Evolutionary conservation across 352 stramenopile genomes (phyloP), one percentile per base, ranked within the genome.

Genomic region (Globisporangium radiosum): DNA sequence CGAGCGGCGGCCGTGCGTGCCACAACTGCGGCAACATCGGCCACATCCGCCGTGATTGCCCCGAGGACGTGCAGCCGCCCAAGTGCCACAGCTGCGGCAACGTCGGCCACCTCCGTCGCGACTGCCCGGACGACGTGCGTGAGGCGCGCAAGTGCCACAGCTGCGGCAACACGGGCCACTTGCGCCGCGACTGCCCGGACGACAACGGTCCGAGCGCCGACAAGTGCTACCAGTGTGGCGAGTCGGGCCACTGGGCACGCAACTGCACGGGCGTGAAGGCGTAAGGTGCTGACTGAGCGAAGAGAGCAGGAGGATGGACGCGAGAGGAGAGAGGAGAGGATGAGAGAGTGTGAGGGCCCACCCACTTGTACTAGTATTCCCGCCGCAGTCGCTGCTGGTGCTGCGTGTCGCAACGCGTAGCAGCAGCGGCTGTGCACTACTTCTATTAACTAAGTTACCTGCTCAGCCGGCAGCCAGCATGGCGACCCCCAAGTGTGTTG

Each of bases 151-250:
- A 88, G 66, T 91, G 81, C 75, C 81, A 91, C 74, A 69, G 81
- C 69, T 91, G 81, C 54, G 81, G 81, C 69, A 69, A 87, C 59
- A 45, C 62, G 11, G 78, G 81, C 57, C 81, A 91, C 69, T 60
- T 91, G 45, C 81, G 81, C 66, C 81, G 81, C 38, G 81, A 93
- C 70, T 93, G 84, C 71, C 84, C 84, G 10, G 81, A 93, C 44
- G 83, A 90, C 67, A 87, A 70, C 63, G 77, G 77, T 62, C 65
- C 68, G 65, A 76, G 54, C 50, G 70, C 75, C 50, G 81, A 91
- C 74, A 91, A 91, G 75, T 91, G 81, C 77, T 91, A 88, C 69
- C 81, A 91, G 66, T 91, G 81, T 66, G 81, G 81, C 48, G 77
- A 88, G 61, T 75, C 70, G 6, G 81, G 78, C 53, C 81, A 92